Conservation (phyloP, 2,329 filamentous ascomycete species). For the Aaosphaeria arxii region DNA sequence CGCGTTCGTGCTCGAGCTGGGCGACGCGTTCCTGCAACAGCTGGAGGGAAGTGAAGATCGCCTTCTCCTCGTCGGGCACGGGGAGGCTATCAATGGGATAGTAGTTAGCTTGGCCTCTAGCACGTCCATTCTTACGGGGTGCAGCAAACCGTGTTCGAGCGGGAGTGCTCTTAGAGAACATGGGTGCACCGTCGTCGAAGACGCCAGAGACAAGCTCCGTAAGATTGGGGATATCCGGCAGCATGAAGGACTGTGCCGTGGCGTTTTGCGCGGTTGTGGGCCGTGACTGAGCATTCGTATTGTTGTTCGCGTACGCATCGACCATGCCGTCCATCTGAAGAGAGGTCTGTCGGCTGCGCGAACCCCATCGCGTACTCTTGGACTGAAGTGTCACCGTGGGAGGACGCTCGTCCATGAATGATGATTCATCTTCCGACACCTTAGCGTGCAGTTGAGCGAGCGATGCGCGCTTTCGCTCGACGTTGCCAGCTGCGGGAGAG, state of each 20-base stretch:
- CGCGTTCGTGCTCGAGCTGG: conserved; percentile 55
- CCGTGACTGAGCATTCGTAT: conserved; percentile 24
- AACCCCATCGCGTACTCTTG: conserved; percentile 55
- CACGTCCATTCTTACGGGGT: conserved; percentile 34
- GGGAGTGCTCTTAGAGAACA: conserved; percentile 51
- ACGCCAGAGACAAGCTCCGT: conserved; percentile 60
- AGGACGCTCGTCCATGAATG: conserved; percentile 51
- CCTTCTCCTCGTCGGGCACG: conserved; percentile 61
- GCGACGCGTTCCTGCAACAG: conserved; percentile 57
- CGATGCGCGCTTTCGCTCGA: conserved; percentile 44
- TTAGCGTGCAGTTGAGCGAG: conserved; percentile 57
- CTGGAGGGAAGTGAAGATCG: conserved; percentile 59
- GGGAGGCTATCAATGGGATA: conserved; percentile 52
- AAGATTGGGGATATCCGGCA: conserved; percentile 60
- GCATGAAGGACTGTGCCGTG: conserved; percentile 59
- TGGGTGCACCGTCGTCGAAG: conserved; percentile 56
- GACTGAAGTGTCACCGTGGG: conserved; percentile 40
- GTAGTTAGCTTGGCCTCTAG: conserved; percentile 34
- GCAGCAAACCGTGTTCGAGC: conserved; percentile 55
- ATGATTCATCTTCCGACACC: conserved; percentile 53
- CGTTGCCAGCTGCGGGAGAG: conserved; percentile 20
- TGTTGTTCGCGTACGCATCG: conserved; percentile 17
- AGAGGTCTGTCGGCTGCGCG: conserved; percentile 39
- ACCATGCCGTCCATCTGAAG: conserved; percentile 30
- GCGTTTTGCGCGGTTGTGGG: conserved; percentile 45